Evolutionary conservation across 192 early-diverging fungal species (phyloP), one percentile per base, ranked within the genome.

Genomic region (Backusella tuberculispora): DNA sequence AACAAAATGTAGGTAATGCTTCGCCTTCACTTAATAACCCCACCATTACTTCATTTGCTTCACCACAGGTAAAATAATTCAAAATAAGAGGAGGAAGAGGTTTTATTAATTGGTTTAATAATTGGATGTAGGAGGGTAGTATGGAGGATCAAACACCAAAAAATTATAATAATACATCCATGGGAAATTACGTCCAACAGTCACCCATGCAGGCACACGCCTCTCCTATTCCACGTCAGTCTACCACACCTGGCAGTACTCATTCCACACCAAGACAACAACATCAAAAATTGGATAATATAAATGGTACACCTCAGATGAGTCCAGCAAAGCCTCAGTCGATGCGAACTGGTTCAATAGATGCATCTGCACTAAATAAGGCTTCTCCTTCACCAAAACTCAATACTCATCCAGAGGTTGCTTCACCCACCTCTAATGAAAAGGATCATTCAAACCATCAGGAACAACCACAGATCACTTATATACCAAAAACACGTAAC

Each of bases 401-500:
- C 7, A 46, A 38, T 14, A 17, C 71, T 4, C 79, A 69, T 5
- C 70, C 26, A 5, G 46, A 50, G 14, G 63, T 15, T 13, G 29
- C 41, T 6, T 60, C 53, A 6, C 34, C 66, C 14, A 21, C 41
- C 14, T 50, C 72, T 0, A 81, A 66, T 9, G 74, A 47, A 10
- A 19, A 41, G 6, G n/a, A 40, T 15, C 40, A 53, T n/a, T 6
- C 42, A 53, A 53, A 13, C 5, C n/a, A 2, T 9, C 26, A 66
- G 17, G 34, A 66, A 4, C 24, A 66, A 15, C 40, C 37, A 19
- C 37, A 64, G 15, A 34, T 85, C 29, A 76, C 74, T 9, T 92
- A 88, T 72, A 74, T 85, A 19, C 91, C 91, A 15, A 85, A 86
- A 56, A 87, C 86, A 65, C 86, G 92, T 26, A 87, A 84, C 24